Conservation (phyloP, 768 basidiomycete species). For the Scleroderma bovista region DNA sequence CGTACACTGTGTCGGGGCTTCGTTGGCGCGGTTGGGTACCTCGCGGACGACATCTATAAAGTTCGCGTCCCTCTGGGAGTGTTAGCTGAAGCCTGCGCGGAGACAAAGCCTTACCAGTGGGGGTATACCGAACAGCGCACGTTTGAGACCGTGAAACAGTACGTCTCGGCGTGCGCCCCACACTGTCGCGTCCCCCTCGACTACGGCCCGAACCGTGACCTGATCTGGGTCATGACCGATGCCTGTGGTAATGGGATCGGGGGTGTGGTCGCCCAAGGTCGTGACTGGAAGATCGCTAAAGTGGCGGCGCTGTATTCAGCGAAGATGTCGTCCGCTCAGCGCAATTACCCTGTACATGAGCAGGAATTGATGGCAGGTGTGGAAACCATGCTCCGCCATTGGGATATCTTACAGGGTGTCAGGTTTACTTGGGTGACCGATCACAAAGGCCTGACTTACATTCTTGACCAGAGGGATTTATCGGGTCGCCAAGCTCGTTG, state of each 20-base stretch:
- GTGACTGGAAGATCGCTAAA: background rate
- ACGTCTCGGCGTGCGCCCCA: background rate
- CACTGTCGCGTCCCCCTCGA: background rate
- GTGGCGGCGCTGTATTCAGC: background rate
- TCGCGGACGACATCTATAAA: slow-evolving; percentile 2
- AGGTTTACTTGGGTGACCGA: background rate
- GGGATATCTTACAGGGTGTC: background rate
- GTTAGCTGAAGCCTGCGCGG: background rate
- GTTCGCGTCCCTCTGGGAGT: background rate
- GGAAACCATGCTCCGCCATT: background rate
- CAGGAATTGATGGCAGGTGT: background rate
- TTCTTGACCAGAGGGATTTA: background rate
- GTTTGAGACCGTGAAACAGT: background rate
- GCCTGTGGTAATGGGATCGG: background rate
- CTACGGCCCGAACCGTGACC: background rate
- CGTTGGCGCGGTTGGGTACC: background rate
- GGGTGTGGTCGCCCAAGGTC: background rate
- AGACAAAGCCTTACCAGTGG: background rate
- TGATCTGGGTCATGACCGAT: background rate
- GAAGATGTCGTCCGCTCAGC: background rate
- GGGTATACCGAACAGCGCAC: background rate
- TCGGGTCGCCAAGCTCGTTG: background rate
- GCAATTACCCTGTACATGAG: background rate
- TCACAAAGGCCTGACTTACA: background rate
- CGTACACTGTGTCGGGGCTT: background rate